Percentiles rank a stretch among this genome's conserved stretches.
Conservation (phyloP, 2,329 filamentous ascomycete genomes). For the Fusarium goolgardi region DNA sequence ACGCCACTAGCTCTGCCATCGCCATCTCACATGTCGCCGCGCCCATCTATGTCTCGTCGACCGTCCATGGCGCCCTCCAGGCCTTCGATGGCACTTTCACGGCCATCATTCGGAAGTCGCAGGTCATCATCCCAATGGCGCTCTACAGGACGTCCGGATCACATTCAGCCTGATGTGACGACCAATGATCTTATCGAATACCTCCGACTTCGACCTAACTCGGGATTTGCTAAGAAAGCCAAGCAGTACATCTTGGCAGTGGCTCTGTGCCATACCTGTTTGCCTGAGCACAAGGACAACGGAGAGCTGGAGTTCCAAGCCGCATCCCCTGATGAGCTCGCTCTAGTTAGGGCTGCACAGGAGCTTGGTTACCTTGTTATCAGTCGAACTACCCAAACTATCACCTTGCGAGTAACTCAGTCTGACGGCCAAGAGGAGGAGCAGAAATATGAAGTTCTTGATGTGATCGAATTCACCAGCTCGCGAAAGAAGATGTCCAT, state of each 20-base stretch:
- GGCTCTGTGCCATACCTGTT: slow-evolving; percentile 89
- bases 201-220: slow-evolving; percentile 78
- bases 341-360: slow-evolving; percentile 84
- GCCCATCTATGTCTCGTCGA: slow-evolving; percentile 36
- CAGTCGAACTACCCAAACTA: slow-evolving; percentile 76
- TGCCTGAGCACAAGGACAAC: slow-evolving; percentile 77
- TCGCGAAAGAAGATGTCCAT: slow-evolving; percentile 92
- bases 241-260: slow-evolving; percentile 86
- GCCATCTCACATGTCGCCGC: slow-evolving; percentile 48
- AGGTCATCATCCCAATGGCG: slow-evolving; percentile 64
- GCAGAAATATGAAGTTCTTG: slow-evolving; percentile 81
- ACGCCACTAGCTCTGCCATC: slow-evolving; percentile 40
- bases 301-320: slow-evolving; percentile 85
- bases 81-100: slow-evolving; percentile 46
- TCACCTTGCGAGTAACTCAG: slow-evolving; percentile 64
- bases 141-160: slow-evolving; percentile 61
- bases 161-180: slow-evolving; percentile 66
- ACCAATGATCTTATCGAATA: slow-evolving; percentile 83
- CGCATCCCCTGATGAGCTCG: slow-evolving; percentile 89
- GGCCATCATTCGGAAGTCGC: slow-evolving; percentile 50
- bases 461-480: slow-evolving; percentile 92
- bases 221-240: slow-evolving; percentile 80
- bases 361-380: slow-evolving; percentile 85
- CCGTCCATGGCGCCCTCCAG: slow-evolving; percentile 47
- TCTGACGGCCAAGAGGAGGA: slow-evolving; percentile 56